These are phyloP conservation scores for Termitomyces sp. DNA, from an alignment of 768 basidiomycete genomes.

Conservation along the genomic window DNA sequence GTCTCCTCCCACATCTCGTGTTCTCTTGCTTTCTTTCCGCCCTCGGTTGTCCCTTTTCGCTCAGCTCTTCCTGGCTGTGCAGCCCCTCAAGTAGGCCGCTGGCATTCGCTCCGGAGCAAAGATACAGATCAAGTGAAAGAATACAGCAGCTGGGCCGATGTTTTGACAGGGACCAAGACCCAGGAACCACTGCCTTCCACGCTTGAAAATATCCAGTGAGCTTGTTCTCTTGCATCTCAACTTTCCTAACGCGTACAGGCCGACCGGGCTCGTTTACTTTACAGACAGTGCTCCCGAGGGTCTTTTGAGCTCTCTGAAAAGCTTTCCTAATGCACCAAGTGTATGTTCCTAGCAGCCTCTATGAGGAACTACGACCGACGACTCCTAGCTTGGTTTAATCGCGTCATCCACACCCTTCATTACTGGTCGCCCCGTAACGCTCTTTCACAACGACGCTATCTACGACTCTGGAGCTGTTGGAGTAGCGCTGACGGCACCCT, in stretches of 20 bases:
- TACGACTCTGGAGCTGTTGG: slow-evolving; percentile 67
- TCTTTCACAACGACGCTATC: slow-evolving; percentile 53
- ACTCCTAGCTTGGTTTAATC: slow-evolving; percentile 53
- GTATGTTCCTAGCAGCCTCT: slow-evolving; percentile 26
- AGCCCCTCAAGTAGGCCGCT: slow-evolving; percentile 63
- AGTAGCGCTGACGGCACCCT: slow-evolving; percentile 34
- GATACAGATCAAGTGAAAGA: slow-evolving; percentile 10
- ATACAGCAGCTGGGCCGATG: slow-evolving; percentile 41
- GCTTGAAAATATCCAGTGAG: slow-evolving; percentile 34
- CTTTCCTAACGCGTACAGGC: slow-evolving; percentile 12
- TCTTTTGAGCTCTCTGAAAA: slow-evolving; percentile 35
- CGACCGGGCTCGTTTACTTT: slow-evolving; percentile 40
- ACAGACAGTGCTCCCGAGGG: slow-evolving; percentile 57
- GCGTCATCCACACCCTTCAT: slow-evolving; percentile 76
- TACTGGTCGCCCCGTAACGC: slow-evolving; percentile 67
- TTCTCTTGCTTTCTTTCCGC: slow-evolving; percentile 50
- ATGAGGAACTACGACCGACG: not conserved
- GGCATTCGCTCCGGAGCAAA: slow-evolving; percentile 54
- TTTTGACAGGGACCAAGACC: slow-evolving; percentile 34
- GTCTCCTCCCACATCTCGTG: slow-evolving; percentile 36
- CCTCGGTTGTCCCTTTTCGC: slow-evolving; percentile 43
- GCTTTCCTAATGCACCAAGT: slow-evolving; percentile 42
- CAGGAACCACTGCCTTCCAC: slow-evolving; percentile 27
- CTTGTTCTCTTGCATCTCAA: not conserved
- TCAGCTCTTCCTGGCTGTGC: slow-evolving; percentile 55